phyloP scores from a whole-genome alignment of 495 filamentous ascomycete species.

The Chaetomium fimeti region DNA sequence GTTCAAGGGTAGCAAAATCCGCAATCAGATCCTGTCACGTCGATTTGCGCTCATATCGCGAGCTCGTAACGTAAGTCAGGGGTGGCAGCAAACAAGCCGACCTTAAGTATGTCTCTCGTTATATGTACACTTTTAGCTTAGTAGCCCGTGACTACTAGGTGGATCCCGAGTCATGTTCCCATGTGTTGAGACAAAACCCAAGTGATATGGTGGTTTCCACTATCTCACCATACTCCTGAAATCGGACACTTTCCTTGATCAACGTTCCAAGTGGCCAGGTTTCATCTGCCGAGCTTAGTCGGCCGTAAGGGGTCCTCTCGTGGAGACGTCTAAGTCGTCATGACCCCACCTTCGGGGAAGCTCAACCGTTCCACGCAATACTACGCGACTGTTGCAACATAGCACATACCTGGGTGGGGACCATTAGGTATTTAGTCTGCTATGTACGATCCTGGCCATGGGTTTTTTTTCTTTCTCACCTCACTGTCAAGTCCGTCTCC shows the following conservation, averaged over 20 bases:
- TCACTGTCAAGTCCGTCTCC: not conserved
- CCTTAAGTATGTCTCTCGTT: too few species aligned
- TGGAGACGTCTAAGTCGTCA: not conserved
- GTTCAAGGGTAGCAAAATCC: too few species aligned
- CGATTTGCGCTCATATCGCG: too few species aligned
- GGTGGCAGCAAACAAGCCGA: too few species aligned
- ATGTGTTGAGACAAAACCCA: too few species aligned
- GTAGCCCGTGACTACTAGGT: too few species aligned
- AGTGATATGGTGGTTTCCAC: not conserved
- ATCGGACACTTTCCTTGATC: too few species aligned
- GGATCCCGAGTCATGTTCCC: too few species aligned
- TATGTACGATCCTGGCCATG: not conserved
- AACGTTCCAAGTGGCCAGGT: not conserved
- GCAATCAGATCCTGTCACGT: too few species aligned
- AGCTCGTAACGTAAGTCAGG: too few species aligned
- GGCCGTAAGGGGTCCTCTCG: not conserved
- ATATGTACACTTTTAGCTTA: too few species aligned
- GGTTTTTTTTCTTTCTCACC: not conserved
- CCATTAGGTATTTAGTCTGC: conserved; percentile 1
- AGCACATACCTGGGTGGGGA: not conserved
- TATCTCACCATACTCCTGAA: not conserved
- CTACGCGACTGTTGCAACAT: conserved; percentile 16
- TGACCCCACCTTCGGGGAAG: conserved; percentile 5
- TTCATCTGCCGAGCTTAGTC: conserved; percentile 5
- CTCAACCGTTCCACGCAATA: conserved; percentile 11